Evolutionary conservation across 2,329 filamentous ascomycete species (phyloP).

Genomic region (Neopestalotiopsis clavispora): DNA sequence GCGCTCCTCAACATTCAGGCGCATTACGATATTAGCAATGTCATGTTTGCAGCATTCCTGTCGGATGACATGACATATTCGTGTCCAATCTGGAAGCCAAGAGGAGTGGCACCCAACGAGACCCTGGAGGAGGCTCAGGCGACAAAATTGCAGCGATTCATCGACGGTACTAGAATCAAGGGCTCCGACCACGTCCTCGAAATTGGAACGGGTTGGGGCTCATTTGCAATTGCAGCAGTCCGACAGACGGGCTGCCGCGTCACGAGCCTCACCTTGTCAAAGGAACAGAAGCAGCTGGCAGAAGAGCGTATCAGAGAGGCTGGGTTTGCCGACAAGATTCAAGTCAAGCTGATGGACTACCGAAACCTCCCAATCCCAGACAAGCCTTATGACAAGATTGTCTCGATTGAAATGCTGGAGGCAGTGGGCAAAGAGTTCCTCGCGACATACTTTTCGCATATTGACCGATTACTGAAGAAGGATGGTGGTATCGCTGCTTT

Average conservation of each 20-base stretch:
- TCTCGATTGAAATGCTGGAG: constrained; percentile 81
- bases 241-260: constrained; percentile 69
- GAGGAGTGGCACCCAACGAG: constrained; percentile 50
- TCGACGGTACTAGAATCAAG: constrained; percentile 68
- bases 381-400: constrained; percentile 69
- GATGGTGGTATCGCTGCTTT: constrained; percentile 72
- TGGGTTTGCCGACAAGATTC: constrained; percentile 63
- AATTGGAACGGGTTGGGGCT: constrained; percentile 79
- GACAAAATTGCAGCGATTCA: constrained; percentile 69
- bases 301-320: constrained; percentile 67
- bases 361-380: constrained; percentile 61
- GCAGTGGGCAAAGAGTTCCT: constrained; percentile 73
- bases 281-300: constrained; percentile 71
- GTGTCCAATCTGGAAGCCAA: constrained; percentile 67
- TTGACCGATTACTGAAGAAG: constrained; percentile 68
- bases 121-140: constrained; percentile 69
- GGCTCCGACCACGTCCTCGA: constrained; percentile 72
- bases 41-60: constrained; percentile 76
- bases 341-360: constrained; percentile 73
- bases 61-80: constrained; percentile 81
- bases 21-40: constrained; percentile 78
- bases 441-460: constrained; percentile 68
- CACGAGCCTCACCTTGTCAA: constrained; percentile 70
- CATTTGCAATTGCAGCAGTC: constrained; percentile 73
- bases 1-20: constrained; percentile 70